phyloP scores from a whole-genome alignment of 495 filamentous ascomycete genomes.

The Aspergillus nanangensis region DNA sequence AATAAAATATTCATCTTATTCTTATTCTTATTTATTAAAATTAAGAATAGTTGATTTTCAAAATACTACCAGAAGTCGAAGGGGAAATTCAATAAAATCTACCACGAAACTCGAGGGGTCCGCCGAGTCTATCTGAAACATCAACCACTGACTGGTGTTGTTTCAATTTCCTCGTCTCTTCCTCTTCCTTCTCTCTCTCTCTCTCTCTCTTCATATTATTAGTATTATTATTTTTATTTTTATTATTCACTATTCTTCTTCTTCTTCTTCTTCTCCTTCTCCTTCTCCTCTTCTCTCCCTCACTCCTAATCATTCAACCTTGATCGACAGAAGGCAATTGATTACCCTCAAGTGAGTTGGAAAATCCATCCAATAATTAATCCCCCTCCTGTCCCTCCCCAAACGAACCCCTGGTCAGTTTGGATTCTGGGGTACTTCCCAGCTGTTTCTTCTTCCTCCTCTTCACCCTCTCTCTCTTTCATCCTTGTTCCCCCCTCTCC shows the following conservation, averaged over 20 bases:
- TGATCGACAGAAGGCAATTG: no score
- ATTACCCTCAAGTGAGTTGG: no score
- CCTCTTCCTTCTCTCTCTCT: background rate
- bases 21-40: no score
- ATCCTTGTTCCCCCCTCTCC: background rate
- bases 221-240: background rate
- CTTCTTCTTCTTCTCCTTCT: background rate
- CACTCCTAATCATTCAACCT: no score
- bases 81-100: no score
- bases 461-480: background rate
- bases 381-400: background rate
- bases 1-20: no score
- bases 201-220: background rate
- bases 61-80: no score
- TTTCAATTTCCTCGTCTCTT: background rate
- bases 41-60: no score
- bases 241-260: background rate
- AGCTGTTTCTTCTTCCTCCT: background rate
- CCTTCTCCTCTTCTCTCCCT: no score
- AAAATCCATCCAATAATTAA: no score
- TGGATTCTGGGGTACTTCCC: background rate
- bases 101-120: background rate
- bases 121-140: slow-evolving; percentile 20
- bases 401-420: background rate
- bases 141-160: background rate